phyloP scores from a whole-genome alignment of 2,329 filamentous ascomycete genomes.

The Ambrosiella xylebori region DNA sequence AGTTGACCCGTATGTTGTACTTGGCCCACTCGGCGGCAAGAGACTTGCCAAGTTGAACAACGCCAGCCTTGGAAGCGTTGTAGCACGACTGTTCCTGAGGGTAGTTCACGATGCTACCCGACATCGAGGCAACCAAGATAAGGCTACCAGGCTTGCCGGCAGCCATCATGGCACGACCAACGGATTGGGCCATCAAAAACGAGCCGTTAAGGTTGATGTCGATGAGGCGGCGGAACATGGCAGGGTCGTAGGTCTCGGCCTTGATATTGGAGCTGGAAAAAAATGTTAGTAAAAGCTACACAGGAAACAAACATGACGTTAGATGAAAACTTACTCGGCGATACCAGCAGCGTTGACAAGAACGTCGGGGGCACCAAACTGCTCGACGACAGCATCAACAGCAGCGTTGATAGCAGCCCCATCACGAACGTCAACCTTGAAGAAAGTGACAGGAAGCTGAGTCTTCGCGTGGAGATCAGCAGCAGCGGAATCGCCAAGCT shows the following conservation, averaged over 20 bases:
- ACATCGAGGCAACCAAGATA: constrained; percentile 66
- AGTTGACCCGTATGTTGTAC: constrained; percentile 66
- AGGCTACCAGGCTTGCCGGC: constrained; percentile 54
- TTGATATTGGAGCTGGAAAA: constrained; percentile 50
- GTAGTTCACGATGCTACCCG: constrained; percentile 70
- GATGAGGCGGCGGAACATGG: constrained; percentile 62
- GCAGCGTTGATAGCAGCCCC: constrained; percentile 51
- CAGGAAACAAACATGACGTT: constrained; percentile 21
- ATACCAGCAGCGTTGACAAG: constrained; percentile 70
- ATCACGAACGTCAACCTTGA: constrained; percentile 63
- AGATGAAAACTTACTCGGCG: constrained; percentile 32
- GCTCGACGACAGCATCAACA: constrained; percentile 45
- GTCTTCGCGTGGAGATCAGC: constrained; percentile 54
- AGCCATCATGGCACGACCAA: constrained; percentile 57
- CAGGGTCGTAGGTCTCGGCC: constrained; percentile 57
- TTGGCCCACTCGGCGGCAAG: constrained; percentile 74
- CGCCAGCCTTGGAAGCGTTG: constrained; percentile 69
- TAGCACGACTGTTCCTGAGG: constrained; percentile 71
- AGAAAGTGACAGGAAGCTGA: constrained; percentile 58
- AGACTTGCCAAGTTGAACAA: constrained; percentile 62
- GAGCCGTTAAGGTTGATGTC: constrained; percentile 71
- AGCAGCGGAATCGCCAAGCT: constrained; percentile 53
- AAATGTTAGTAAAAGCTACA: constrained; percentile 9
- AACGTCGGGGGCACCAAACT: constrained; percentile 54
- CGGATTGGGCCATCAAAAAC: constrained; percentile 60